Conservation (phyloP, 1,284 basidiomycete genomes). For the Rhodofomes roseus region DNA sequence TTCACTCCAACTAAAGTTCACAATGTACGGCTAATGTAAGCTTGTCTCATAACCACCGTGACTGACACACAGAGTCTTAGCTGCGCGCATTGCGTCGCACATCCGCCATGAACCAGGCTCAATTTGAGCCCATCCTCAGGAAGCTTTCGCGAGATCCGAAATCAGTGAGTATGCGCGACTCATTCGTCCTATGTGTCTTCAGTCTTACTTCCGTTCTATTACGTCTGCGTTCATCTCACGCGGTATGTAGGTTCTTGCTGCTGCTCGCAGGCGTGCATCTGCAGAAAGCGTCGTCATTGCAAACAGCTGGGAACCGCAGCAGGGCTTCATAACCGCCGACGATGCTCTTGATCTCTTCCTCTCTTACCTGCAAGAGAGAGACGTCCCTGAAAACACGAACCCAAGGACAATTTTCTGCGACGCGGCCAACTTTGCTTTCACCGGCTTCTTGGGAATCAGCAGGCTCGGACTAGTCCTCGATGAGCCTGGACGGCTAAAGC, state of each 20-base stretch:
- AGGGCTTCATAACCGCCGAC: background rate
- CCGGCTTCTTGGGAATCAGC: conserved; percentile 30
- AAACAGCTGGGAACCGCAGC: background rate
- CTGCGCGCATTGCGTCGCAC: too few relatives aligned
- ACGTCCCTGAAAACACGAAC: conserved; percentile 3
- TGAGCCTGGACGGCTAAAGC: conserved; percentile 14
- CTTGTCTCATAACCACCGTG: too few relatives aligned
- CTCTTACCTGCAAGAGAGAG: conserved; percentile 7
- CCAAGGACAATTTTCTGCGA: background rate
- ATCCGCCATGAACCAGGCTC: background rate
- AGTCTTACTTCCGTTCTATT: background rate
- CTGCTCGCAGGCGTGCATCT: conserved; percentile 7
- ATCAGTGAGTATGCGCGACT: conserved; percentile 4
- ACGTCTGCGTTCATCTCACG: background rate
- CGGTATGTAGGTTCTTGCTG: conserved; percentile 6
- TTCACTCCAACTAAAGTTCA: too few relatives aligned
- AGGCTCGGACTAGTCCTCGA: conserved; percentile 29
- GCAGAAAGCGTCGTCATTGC: background rate
- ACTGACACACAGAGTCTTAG: too few relatives aligned
- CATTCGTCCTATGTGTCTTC: background rate
- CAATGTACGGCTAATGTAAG: too few relatives aligned
- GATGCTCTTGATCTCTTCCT: conserved; percentile 13
- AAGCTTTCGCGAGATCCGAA: conserved; percentile 4
- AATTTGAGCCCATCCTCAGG: background rate
- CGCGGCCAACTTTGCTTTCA: conserved; percentile 26